These are phyloP conservation scores for Russula abietina DNA, from an alignment of 768 basidiomycete species.

Conservation along the genomic window DNA sequence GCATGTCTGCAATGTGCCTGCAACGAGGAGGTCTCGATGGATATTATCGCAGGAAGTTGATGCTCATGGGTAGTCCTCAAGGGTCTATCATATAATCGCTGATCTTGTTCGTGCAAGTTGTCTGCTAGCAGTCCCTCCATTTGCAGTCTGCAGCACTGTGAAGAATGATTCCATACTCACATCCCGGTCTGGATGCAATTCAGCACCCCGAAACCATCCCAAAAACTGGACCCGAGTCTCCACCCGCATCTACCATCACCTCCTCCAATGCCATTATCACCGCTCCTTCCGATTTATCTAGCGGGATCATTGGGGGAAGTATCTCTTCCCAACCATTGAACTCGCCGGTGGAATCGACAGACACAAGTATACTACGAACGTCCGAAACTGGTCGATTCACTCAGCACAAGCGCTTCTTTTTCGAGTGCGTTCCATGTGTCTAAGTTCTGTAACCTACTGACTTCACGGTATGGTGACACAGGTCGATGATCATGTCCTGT, in stretches of 20 bases:
- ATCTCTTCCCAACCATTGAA: neutral
- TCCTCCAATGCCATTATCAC: neutral
- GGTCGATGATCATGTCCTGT: constrained; percentile 12
- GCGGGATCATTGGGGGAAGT: neutral
- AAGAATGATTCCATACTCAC: neutral
- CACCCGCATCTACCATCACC: neutral
- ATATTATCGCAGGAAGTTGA: neutral
- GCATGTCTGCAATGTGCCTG: neutral
- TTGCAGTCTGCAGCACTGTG: too few relatives aligned
- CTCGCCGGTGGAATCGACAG: neutral
- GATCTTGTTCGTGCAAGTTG: neutral
- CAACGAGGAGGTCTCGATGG: neutral
- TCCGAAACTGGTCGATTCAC: neutral
- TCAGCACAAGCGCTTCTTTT: constrained; percentile 16
- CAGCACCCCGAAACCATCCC: neutral
- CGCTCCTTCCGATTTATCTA: neutral
- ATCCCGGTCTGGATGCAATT: neutral
- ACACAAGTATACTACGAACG: neutral
- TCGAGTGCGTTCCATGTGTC: constrained; percentile 7
- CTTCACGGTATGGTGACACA: neutral
- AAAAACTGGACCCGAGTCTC: neutral
- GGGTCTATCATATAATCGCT: neutral
- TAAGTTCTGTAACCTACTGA: neutral
- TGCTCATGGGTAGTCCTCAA: neutral
- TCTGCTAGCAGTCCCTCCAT: neutral